Conservation (phyloP, 2,329 filamentous ascomycete species). For the Ophiostoma australiae region DNA sequence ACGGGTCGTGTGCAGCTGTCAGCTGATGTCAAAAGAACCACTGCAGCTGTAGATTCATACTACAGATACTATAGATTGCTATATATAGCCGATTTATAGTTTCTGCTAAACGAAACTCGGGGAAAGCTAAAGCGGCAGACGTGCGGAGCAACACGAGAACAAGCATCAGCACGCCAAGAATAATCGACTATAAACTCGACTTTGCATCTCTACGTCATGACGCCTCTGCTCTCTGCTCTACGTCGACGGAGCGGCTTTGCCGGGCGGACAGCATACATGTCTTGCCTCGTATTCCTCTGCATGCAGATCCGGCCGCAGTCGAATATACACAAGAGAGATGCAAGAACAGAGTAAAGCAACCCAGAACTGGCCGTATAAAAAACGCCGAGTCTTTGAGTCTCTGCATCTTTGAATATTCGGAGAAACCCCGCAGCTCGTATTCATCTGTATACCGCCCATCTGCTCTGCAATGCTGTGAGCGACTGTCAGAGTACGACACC, state of each 20-base stretch:
- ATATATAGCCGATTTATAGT: conserved; percentile 1
- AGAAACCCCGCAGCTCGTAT: conserved; percentile 7
- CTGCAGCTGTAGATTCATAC: neutral
- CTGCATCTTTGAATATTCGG: neutral
- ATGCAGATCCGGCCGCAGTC: neutral
- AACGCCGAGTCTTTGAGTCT: neutral
- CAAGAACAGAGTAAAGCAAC: neutral
- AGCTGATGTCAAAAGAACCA: neutral
- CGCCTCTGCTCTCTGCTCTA: too few species aligned
- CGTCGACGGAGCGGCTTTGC: neutral
- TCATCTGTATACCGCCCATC: conserved; percentile 4
- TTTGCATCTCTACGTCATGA: neutral
- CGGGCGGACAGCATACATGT: conserved; percentile 1
- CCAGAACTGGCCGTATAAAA: neutral
- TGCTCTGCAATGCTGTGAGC: neutral
- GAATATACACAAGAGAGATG: neutral
- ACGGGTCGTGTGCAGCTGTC: neutral
- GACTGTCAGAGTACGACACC: neutral
- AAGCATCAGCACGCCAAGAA: neutral
- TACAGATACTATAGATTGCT: neutral
- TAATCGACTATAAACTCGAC: neutral
- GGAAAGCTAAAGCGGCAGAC: neutral
- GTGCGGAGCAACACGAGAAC: neutral
- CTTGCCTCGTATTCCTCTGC: conserved; percentile 3
- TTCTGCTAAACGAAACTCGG: neutral